These are phyloP conservation scores for Paradendryphiella salina DNA, from an alignment of 2,329 filamentous ascomycete species.

Conservation along the genomic window DNA sequence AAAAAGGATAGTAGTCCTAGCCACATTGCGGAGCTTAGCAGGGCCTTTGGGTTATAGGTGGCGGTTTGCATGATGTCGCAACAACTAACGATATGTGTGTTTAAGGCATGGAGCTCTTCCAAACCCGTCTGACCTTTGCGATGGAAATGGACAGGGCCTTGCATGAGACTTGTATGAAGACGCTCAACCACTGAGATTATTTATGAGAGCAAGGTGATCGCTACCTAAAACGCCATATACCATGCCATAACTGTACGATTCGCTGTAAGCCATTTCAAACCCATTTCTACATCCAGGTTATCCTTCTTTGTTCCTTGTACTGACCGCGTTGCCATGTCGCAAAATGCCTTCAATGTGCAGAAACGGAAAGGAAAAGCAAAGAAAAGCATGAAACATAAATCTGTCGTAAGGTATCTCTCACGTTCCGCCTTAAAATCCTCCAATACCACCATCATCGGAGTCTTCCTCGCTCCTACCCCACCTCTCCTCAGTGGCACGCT, in stretches of 20 bases:
- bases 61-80: too few relatives aligned
- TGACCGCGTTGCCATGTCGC: too few relatives aligned
- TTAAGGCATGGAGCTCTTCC: too few relatives aligned
- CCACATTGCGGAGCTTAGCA: too few relatives aligned
- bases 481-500: constrained; percentile 8
- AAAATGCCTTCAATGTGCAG: too few relatives aligned
- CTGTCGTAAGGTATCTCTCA: not conserved
- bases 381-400: not conserved
- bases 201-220: not conserved
- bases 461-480: constrained; percentile 5
- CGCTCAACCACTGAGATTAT: not conserved
- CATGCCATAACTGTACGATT: not conserved
- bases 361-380: not conserved
- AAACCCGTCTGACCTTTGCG: too few relatives aligned
- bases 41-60: too few relatives aligned
- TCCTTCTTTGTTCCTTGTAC: too few relatives aligned
- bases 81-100: too few relatives aligned
- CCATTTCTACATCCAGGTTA: not conserved
- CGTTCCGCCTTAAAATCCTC: constrained; percentile 1
- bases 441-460: constrained; percentile 7
- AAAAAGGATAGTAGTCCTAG: too few relatives aligned
- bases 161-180: not conserved
- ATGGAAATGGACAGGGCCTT: too few relatives aligned
- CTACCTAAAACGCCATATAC: not conserved
- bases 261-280: not conserved